phyloP scores from a whole-genome alignment of 2,329 filamentous ascomycete genomes.

The Mariannaea sp. region DNA sequence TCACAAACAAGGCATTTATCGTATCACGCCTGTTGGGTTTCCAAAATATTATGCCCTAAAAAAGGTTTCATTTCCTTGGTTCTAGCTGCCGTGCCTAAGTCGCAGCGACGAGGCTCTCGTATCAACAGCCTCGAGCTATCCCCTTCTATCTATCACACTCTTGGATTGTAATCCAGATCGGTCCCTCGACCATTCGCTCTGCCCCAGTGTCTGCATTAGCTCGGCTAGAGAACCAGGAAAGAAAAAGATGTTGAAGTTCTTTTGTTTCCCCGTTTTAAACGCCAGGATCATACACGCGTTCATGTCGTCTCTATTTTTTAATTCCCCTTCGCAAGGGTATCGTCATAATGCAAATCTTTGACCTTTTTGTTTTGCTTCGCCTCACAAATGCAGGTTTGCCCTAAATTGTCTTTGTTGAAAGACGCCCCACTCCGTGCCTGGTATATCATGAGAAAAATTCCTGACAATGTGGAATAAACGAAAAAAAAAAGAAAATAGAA shows the following conservation, averaged over 20 bases:
- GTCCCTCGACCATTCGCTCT: conserved; percentile 27
- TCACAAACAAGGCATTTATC: too few species aligned
- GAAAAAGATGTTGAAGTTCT: conserved; percentile 56
- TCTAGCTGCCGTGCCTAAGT: conserved; percentile 34
- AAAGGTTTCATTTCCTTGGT: conserved; percentile 33
- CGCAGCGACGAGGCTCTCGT: conserved; percentile 30
- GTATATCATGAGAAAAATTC: conserved; percentile 44
- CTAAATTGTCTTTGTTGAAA: conserved; percentile 53
- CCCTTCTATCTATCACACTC: conserved; percentile 18
- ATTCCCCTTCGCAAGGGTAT: conserved; percentile 45
- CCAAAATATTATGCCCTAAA: too few species aligned
- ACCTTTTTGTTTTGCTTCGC: conserved; percentile 40
- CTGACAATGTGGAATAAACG: conserved; percentile 31
- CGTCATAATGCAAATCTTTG: conserved; percentile 48
- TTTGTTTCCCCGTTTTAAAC: conserved; percentile 51
- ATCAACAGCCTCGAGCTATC: conserved; percentile 21
- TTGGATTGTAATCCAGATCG: conserved; percentile 26
- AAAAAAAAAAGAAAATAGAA: conserved; percentile 33
- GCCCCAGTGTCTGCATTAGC: conserved; percentile 44
- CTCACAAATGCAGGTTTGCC: conserved; percentile 47
- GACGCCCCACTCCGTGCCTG: conserved; percentile 47
- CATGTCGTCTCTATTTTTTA: conserved; percentile 39
- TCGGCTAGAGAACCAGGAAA: conserved; percentile 50
- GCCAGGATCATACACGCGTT: conserved; percentile 42
- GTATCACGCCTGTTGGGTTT: too few species aligned